Percentiles rank a stretch among this genome's conserved stretches.
phyloP scores from a whole-genome alignment of 306 rosid species.

The Vigna unguiculata region DNA sequence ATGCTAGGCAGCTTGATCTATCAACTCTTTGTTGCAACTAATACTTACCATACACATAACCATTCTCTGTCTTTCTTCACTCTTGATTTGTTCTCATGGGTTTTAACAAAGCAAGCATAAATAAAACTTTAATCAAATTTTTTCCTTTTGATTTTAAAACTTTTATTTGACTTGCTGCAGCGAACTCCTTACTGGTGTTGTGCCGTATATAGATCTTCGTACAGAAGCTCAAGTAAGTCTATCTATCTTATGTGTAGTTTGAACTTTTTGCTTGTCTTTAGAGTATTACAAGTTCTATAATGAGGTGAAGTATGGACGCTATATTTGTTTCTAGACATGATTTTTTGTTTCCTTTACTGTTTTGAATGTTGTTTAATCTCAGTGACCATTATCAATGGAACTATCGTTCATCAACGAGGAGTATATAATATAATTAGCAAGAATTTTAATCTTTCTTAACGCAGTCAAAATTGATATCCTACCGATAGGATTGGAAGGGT shows the following conservation, averaged over 20 bases:
- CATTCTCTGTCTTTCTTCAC: slow-evolving; percentile 5
- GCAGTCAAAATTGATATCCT: background rate
- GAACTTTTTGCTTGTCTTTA: slow-evolving; percentile 27
- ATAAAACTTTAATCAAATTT: slow-evolving; percentile 4
- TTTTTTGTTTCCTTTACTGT: background rate
- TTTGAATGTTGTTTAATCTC: slow-evolving; percentile 11
- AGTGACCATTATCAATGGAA: slow-evolving; percentile 29
- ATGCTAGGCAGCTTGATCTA: slow-evolving; percentile 6
- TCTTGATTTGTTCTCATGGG: background rate
- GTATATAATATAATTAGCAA: background rate
- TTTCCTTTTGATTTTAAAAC: background rate
- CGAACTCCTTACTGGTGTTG: slow-evolving; percentile 95
- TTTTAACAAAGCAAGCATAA: background rate
- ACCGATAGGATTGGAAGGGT: background rate
- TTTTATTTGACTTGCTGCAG: slow-evolving; percentile 60
- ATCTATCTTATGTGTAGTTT: slow-evolving; percentile 29
- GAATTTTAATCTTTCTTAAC: no score
- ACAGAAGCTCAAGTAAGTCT: slow-evolving; percentile 84
- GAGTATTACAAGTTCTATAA: slow-evolving; percentile 6
- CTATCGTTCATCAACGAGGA: background rate
- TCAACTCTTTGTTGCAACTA: slow-evolving; percentile 14
- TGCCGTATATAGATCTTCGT: slow-evolving; percentile 96
- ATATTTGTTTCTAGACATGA: slow-evolving; percentile 12
- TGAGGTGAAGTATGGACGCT: slow-evolving; percentile 9
- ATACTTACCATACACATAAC: slow-evolving; percentile 10